Evolutionary conservation across 169 alveolate species (phyloP), one percentile per base, ranked within the genome.

Genomic region (Cryptosporidium baileyi): DNA sequence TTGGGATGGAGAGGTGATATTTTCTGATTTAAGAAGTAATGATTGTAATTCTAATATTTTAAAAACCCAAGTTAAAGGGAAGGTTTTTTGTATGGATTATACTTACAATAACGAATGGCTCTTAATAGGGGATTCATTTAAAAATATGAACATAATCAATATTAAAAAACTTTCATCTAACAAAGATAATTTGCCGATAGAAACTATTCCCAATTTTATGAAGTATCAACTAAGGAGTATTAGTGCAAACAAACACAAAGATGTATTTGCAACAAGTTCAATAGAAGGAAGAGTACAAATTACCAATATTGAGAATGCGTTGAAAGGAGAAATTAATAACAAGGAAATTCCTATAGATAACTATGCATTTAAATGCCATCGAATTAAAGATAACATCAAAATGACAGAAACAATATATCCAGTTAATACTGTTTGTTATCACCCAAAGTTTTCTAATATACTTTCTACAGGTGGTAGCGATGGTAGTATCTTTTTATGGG

Each of bases 401-500:
- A 74, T 74, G 85, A 74, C 65, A 9, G 85, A 74, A 74, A 59
- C 57, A 26, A 57, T 74, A 28, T 74, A 74, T 32, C 85, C 85
- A 3, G 67, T 74, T 36, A 74, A 74, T 38, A 52, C 62, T 5
- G 60, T 74, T 7, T 74, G 85, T 30, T 74, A 36, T 24, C 67
- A 74, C 54, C 51, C 47, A 28, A 34, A 54, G 32, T 74, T 38
- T 41, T 28, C 60, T 36, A 41, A 74, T 51, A 61, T 74, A 8
- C 32, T 74, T 15, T 67, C 85, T 41, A 74, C 85, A 22, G 85
- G 85, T 4, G 85, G 85, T 30, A 74, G 85, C 22, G 85, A 74
- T 36, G 74, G 62, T 13, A 59, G 67, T 9, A 67, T 74, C 22
- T 74, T 54, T 57, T 19, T 74, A n/a, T 74, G 85, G 85, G 85